Percentiles rank a stretch among this genome's conserved stretches.
These are phyloP conservation scores for Talaromyces sp. DNA, from an alignment of 2,329 filamentous ascomycete genomes.

Conservation along the genomic window DNA sequence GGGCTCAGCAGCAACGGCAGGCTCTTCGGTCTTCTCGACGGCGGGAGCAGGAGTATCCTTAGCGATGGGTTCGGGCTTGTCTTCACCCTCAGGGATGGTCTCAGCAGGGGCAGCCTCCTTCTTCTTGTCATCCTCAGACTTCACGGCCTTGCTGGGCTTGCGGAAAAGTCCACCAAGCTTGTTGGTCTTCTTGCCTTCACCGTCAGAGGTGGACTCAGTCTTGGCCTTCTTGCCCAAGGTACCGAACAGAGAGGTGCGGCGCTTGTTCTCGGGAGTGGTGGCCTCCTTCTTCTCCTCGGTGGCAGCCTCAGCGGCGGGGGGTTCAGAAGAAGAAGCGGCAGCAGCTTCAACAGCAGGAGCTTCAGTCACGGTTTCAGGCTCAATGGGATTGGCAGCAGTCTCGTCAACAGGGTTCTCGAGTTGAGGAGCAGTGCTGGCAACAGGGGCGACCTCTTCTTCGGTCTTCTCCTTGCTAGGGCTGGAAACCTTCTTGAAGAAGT, in stretches of 20 bases:
- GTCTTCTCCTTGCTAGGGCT: conserved; percentile 44
- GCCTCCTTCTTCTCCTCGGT: conserved; percentile 27
- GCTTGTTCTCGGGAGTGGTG: conserved; percentile 31
- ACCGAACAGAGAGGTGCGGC: conserved; percentile 51
- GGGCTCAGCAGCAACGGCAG: conserved; percentile 24
- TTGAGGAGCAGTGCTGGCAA: conserved; percentile 47
- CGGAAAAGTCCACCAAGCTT: conserved; percentile 47
- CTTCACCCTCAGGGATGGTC: conserved; percentile 23
- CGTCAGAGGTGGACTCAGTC: conserved; percentile 46
- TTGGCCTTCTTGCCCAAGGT: conserved; percentile 51
- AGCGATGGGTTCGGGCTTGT: conserved; percentile 24
- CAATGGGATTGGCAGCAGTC: conserved; percentile 33
- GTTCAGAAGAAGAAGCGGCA: conserved; percentile 24
- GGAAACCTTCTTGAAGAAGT: conserved; percentile 65
- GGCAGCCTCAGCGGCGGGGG: conserved; percentile 21
- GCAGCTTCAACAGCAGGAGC: conserved; percentile 35
- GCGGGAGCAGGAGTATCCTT: conserved; percentile 20
- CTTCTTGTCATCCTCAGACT: conserved; percentile 36
- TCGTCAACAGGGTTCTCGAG: conserved; percentile 42
- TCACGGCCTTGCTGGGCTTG: conserved; percentile 45
- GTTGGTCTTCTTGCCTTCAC: conserved; percentile 44
- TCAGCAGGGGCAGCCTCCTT: conserved; percentile 26
- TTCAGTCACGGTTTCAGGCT: conserved; percentile 38
- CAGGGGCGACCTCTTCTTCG: conserved; percentile 45
- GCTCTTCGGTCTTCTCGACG: conserved; percentile 24